Conservation (phyloP, 305 asterid species). For the Solanum hybrid region DNA sequence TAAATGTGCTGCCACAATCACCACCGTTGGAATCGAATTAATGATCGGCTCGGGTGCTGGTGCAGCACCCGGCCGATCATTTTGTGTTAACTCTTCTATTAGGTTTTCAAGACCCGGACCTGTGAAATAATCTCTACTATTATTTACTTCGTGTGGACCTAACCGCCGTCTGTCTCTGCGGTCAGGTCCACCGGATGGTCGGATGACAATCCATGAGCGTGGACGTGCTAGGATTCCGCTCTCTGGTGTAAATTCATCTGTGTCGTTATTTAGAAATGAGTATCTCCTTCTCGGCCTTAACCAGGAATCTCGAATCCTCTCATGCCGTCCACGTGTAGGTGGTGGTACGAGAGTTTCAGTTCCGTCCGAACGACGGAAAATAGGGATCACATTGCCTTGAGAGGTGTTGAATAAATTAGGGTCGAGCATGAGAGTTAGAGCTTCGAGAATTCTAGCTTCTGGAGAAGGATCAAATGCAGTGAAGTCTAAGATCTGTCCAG, state of each 20-base stretch:
- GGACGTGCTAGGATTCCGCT: constrained; percentile 80
- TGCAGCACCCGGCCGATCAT: constrained; percentile 79
- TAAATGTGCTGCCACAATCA: constrained; percentile 45
- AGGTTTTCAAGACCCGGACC: constrained; percentile 53
- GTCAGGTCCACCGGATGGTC: constrained; percentile 23
- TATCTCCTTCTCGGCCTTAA: constrained; percentile 32
- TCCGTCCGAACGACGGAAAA: neutral
- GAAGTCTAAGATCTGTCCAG: constrained; percentile 40
- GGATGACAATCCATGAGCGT: constrained; percentile 42
- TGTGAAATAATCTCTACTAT: constrained; percentile 28
- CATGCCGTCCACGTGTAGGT: neutral
- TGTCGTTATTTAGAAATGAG: constrained; percentile 9
- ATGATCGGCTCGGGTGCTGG: constrained; percentile 65
- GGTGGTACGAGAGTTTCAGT: neutral
- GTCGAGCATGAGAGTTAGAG: constrained; percentile 52
- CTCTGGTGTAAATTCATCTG: constrained; percentile 49
- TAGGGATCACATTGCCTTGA: neutral
- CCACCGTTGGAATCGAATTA: constrained; percentile 40
- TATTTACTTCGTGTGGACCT: constrained; percentile 10
- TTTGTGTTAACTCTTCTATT: constrained; percentile 62
- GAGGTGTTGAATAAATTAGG: constrained; percentile 18
- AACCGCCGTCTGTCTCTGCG: constrained; percentile 14
- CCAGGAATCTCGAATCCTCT: constrained; percentile 17
- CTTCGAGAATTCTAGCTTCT: constrained; percentile 69
- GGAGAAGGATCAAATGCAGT: constrained; percentile 77